These are phyloP conservation scores for Penicillium sumatraense DNA, from an alignment of 2,329 filamentous ascomycete species.

Conservation along the genomic window DNA sequence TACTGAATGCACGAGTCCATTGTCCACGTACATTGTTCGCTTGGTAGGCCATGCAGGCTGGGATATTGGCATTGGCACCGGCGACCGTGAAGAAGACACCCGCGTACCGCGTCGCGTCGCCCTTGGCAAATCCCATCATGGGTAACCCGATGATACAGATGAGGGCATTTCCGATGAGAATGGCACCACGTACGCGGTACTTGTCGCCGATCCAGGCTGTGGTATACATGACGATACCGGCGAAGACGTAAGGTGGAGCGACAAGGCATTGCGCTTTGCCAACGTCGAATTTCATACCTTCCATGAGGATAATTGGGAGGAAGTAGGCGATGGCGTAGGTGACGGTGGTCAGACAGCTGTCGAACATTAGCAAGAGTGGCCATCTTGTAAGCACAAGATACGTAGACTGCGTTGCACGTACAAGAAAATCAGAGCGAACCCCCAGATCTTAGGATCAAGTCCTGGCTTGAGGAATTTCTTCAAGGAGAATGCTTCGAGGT, in stretches of 20 bases:
- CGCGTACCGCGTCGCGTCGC: slow-evolving; percentile 66
- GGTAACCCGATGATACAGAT: slow-evolving; percentile 71
- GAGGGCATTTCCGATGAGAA: slow-evolving; percentile 69
- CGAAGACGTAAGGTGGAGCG: slow-evolving; percentile 70
- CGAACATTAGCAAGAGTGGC: background rate
- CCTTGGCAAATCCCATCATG: slow-evolving; percentile 70
- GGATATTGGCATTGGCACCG: slow-evolving; percentile 78
- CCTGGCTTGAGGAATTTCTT: slow-evolving; percentile 54
- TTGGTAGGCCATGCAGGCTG: slow-evolving; percentile 76
- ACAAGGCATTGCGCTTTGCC: slow-evolving; percentile 71
- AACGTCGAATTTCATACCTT: slow-evolving; percentile 67
- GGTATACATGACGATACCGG: slow-evolving; percentile 64
- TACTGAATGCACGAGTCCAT: slow-evolving; percentile 84
- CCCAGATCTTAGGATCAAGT: slow-evolving; percentile 59
- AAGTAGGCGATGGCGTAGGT: slow-evolving; percentile 82
- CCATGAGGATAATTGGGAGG: slow-evolving; percentile 71
- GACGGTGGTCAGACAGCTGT: slow-evolving; percentile 71
- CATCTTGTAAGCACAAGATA: background rate
- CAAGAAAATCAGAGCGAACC: slow-evolving; percentile 58
- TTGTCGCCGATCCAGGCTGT: slow-evolving; percentile 69
- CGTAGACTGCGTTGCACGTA: slow-evolving; percentile 11
- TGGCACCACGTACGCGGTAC: slow-evolving; percentile 67
- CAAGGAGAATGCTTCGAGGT: slow-evolving; percentile 53
- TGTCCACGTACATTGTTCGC: slow-evolving; percentile 87
- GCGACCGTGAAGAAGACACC: slow-evolving; percentile 77